Percentiles rank a stretch among this genome's conserved stretches.
Conservation (phyloP, 202 grass and related monocot species). For the Setaria italica region DNA sequence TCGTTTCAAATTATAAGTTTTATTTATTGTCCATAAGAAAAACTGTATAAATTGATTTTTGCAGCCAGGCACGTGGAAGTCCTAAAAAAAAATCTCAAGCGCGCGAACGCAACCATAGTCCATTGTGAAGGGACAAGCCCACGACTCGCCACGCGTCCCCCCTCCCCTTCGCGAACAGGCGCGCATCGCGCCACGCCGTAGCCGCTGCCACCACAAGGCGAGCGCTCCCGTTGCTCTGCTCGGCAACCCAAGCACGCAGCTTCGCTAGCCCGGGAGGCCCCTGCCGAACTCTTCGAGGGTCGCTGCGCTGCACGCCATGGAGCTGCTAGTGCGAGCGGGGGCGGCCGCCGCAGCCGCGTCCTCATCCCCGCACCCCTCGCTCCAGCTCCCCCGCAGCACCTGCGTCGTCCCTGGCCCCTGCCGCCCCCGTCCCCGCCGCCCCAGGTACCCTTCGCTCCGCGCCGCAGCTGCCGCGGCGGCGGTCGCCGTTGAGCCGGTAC, state of each 20-base stretch:
- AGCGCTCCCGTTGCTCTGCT: neutral
- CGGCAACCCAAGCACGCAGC: neutral
- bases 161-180: neutral
- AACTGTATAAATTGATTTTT: no score
- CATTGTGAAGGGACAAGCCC: no score
- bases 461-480: slow-evolving; percentile 9
- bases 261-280: neutral
- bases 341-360: neutral
- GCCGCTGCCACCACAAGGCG: neutral
- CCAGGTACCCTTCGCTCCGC: slow-evolving; percentile 18
- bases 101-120: no score
- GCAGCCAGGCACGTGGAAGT: no score
- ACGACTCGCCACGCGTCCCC: neutral
- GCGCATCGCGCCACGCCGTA: slow-evolving; percentile 19
- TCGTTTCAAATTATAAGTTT: no score
- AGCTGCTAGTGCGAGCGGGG: slow-evolving; percentile 3
- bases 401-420: neutral
- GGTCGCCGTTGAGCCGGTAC: slow-evolving; percentile 54
- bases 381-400: neutral
- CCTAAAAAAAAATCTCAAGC: no score
- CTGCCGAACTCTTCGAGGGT: neutral
- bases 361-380: slow-evolving; percentile 25
- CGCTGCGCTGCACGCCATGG: slow-evolving; percentile 31
- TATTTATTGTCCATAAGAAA: no score
- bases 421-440: neutral